Evolutionary conservation across 2,329 filamentous ascomycete genomes (phyloP).

Genomic region (Calonectria naviculata): DNA sequence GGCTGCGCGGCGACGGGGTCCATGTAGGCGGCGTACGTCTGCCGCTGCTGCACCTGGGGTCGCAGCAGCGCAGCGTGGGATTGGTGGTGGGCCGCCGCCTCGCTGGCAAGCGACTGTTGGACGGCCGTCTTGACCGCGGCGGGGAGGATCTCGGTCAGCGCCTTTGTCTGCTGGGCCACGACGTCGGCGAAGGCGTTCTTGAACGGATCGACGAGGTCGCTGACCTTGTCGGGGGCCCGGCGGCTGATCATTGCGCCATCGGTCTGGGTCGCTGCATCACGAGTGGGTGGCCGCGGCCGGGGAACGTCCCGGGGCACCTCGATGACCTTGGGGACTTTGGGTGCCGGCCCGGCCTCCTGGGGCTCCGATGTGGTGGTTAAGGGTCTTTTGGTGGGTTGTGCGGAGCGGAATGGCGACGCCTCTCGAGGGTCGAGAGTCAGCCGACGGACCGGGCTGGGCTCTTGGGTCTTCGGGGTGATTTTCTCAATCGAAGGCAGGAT

Average conservation of each 20-base stretch:
- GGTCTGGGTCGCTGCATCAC: conserved; percentile 15
- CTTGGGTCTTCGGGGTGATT: too few relatives aligned
- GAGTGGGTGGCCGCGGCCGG: neutral
- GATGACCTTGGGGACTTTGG: neutral
- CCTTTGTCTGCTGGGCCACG: neutral
- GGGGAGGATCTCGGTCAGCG: neutral
- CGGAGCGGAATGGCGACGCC: neutral
- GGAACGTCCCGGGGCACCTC: neutral
- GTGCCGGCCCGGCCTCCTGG: neutral
- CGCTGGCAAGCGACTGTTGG: neutral
- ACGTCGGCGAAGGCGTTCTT: neutral
- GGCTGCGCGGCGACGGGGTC: neutral
- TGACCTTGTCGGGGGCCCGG: neutral
- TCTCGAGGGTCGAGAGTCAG: neutral
- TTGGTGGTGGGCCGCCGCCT: neutral
- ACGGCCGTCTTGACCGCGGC: neutral
- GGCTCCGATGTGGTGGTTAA: neutral
- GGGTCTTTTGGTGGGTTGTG: neutral
- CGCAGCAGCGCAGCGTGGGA: neutral
- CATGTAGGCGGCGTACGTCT: neutral
- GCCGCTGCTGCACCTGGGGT: neutral
- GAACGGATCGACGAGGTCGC: neutral
- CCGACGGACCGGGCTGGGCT: neutral
- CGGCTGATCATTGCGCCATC: neutral
- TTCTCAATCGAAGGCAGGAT: neutral